phyloP scores from a whole-genome alignment of 2,329 filamentous ascomycete species.

The Didymella pinodella region DNA sequence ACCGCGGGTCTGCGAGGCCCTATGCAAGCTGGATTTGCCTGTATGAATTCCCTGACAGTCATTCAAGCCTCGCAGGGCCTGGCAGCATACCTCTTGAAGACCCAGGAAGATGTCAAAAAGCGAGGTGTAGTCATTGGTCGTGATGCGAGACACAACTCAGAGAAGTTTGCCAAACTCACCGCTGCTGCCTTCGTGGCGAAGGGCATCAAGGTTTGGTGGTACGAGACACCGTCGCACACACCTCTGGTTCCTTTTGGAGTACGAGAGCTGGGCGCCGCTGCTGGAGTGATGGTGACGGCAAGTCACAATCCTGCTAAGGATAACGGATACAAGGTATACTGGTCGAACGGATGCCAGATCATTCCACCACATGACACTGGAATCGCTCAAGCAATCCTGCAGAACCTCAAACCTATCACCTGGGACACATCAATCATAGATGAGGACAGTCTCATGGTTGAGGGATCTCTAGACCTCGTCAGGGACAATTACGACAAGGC shows the following conservation, averaged over 20 bases:
- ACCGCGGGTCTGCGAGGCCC: slow-evolving; percentile 69
- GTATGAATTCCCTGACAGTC: slow-evolving; percentile 66
- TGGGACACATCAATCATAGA: slow-evolving; percentile 59
- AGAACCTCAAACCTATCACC: slow-evolving; percentile 62
- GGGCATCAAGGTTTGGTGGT: slow-evolving; percentile 67
- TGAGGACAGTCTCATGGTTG: slow-evolving; percentile 49
- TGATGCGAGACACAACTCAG: slow-evolving; percentile 69
- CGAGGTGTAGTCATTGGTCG: slow-evolving; percentile 67
- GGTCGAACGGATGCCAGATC: slow-evolving; percentile 70
- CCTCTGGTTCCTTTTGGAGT: slow-evolving; percentile 70
- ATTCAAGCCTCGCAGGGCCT: slow-evolving; percentile 72
- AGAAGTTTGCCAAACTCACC: slow-evolving; percentile 66
- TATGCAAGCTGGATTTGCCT: slow-evolving; percentile 71
- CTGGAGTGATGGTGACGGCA: slow-evolving; percentile 72
- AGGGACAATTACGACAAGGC: slow-evolving; percentile 55
- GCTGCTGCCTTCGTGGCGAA: slow-evolving; percentile 67
- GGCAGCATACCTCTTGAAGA: slow-evolving; percentile 64
- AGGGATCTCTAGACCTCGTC: slow-evolving; percentile 53
- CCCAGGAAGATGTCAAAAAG: slow-evolving; percentile 52
- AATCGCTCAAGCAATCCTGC: slow-evolving; percentile 64
- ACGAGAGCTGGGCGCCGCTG: slow-evolving; percentile 60
- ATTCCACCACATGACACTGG: slow-evolving; percentile 67
- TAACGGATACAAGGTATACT: slow-evolving; percentile 75
- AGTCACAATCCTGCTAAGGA: slow-evolving; percentile 71
- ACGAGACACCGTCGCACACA: slow-evolving; percentile 64